phyloP scores from a whole-genome alignment of 257 asterid species.

The Craterostigma plantagineum region DNA sequence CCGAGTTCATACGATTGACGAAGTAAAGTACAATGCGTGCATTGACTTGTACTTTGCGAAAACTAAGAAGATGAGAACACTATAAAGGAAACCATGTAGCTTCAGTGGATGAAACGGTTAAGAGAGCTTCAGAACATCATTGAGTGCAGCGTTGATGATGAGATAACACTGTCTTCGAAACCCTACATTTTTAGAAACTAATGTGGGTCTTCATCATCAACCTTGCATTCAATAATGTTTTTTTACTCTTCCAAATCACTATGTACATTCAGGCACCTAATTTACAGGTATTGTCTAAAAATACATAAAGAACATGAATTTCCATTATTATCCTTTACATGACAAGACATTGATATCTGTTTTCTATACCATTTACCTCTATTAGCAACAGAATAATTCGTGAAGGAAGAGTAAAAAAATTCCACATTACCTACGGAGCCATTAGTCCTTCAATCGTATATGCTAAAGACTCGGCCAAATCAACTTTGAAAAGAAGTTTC shows the following conservation, averaged over 20 bases:
- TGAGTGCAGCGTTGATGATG: slow-evolving; percentile 6
- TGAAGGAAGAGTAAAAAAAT: background rate
- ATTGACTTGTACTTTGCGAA: no score
- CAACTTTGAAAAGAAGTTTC: slow-evolving; percentile 55
- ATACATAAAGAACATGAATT: no score
- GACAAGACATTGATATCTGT: no score
- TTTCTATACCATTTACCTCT: no score
- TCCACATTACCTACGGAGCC: slow-evolving; percentile 50
- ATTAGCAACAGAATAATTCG: slow-evolving; percentile 7
- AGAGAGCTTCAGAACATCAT: background rate
- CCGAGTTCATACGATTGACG: no score
- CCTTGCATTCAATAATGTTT: slow-evolving; percentile 43
- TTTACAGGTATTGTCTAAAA: no score
- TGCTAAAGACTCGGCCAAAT: slow-evolving; percentile 54
- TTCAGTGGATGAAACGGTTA: no score
- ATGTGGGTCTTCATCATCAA: slow-evolving; percentile 8
- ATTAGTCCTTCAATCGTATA: slow-evolving; percentile 64
- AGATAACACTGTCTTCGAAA: background rate
- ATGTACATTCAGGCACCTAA: no score
- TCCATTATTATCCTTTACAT: no score
- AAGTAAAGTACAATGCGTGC: no score
- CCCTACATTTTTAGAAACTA: background rate
- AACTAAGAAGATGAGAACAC: no score
- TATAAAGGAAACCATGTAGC: no score
- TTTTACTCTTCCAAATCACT: slow-evolving; percentile 1